Evolutionary conservation across 306 rosid genomes (phyloP).

Genomic region (Cucurbita ficifolia): DNA sequence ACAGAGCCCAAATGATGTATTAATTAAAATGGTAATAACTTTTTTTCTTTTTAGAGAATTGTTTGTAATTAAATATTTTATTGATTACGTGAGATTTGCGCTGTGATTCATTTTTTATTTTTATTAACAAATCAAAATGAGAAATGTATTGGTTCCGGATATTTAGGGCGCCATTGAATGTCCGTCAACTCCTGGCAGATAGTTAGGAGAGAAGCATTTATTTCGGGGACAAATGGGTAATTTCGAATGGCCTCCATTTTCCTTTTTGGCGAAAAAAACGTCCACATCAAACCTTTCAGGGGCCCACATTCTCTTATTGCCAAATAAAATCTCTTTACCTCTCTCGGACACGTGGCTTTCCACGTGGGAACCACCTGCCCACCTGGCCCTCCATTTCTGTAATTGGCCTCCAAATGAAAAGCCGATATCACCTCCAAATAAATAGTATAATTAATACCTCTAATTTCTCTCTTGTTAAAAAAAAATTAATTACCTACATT

Average conservation of each 20-base stretch:
- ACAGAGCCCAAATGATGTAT: too few relatives aligned
- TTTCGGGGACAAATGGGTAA: not conserved
- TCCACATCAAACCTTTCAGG: not conserved
- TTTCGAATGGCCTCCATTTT: not conserved
- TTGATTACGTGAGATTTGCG: not conserved
- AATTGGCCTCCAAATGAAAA: not conserved
- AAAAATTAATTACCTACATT: too few relatives aligned
- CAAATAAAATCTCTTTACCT: not conserved
- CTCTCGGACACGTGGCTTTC: not conserved
- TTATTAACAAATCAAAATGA: too few relatives aligned
- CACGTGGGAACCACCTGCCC: not conserved
- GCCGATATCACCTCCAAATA: not conserved
- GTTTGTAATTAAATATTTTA: too few relatives aligned
- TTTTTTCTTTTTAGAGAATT: not conserved
- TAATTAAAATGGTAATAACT: not conserved
- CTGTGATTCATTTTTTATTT: too few relatives aligned
- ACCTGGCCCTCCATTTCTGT: not conserved
- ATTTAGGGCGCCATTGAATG: slow-evolving; percentile 1
- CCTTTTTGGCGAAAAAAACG: not conserved
- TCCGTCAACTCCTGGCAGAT: not conserved
- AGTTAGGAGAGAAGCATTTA: not conserved
- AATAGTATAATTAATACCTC: not conserved
- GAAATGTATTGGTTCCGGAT: not conserved
- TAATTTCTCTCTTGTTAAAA: not conserved
- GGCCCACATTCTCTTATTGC: not conserved